These are phyloP conservation scores for Chrysoporthe puriensis DNA, from an alignment of 2,329 filamentous ascomycete genomes.

Conservation along the genomic window DNA sequence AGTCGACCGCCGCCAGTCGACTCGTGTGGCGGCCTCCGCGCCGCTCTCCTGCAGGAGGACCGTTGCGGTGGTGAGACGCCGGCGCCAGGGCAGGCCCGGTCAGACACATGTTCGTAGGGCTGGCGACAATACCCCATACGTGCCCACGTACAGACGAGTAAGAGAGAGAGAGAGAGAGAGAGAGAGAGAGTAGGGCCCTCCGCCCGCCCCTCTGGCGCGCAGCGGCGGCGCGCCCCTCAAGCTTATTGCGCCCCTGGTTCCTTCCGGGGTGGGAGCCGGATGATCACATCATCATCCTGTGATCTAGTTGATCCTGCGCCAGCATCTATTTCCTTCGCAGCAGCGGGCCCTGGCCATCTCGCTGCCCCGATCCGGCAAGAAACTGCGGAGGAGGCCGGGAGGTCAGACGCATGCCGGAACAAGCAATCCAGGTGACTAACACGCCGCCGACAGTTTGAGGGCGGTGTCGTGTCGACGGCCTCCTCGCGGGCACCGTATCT, in stretches of 20 bases:
- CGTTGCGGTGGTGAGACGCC: neutral
- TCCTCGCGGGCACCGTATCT: neutral
- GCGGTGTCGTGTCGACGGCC: neutral
- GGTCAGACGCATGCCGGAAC: neutral
- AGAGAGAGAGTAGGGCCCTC: too few relatives aligned
- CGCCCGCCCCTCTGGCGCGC: too few relatives aligned
- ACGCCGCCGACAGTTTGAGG: neutral
- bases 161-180: too few relatives aligned
- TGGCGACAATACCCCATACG: neutral
- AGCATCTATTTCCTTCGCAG: neutral
- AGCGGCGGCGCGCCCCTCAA: neutral
- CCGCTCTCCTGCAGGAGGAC: constrained; percentile 12
- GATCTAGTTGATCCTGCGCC: neutral
- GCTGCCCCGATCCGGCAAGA: neutral
- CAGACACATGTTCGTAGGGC: constrained; percentile 11
- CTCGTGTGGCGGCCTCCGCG: neutral
- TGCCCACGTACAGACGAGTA: too few relatives aligned
- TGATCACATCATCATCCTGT: constrained; percentile 1
- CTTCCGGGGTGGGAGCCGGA: constrained; percentile 8
- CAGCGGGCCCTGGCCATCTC: neutral
- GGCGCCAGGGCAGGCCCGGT: neutral
- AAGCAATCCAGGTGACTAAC: neutral
- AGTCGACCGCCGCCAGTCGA: neutral
- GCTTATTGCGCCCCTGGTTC: constrained; percentile 10
- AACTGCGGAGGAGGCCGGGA: neutral